Percentiles rank a stretch among this genome's conserved stretches.
Conservation (phyloP, 1,284 basidiomycete species). For the Apiotrichum montevideense region DNA sequence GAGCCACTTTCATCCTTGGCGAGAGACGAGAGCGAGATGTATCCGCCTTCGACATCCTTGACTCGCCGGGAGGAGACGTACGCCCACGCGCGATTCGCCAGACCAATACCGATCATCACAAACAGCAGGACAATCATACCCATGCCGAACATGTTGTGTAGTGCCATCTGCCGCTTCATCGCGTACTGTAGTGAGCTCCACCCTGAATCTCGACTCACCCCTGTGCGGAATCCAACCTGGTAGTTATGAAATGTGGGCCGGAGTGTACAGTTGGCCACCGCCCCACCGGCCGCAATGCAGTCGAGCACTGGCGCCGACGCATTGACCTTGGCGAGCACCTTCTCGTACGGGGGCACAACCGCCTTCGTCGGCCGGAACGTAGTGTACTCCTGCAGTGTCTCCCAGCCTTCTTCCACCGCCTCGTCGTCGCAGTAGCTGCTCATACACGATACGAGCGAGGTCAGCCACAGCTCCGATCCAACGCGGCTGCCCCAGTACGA, state of each 20-base stretch:
- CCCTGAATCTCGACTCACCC: background rate
- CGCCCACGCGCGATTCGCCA: conserved; percentile 9
- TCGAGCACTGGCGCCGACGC: background rate
- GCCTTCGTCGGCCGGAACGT: background rate
- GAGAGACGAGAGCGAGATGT: background rate
- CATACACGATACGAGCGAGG: conserved; percentile 18
- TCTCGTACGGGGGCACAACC: background rate
- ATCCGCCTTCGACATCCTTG: background rate
- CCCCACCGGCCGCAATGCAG: background rate
- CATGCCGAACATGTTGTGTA: conserved; percentile 26
- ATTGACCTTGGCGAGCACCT: background rate
- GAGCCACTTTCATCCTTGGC: background rate
- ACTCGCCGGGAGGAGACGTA: background rate
- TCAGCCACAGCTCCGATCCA: conserved; percentile 1
- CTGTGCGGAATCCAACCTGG: background rate
- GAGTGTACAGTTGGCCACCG: background rate
- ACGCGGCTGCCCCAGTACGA: conserved; percentile 1
- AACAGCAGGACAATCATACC: conserved; percentile 21
- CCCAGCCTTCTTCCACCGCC: conserved; percentile 4
- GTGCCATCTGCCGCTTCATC: background rate
- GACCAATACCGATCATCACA: conserved; percentile 14
- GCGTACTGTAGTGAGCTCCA: background rate
- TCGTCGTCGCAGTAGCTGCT: conserved; percentile 13
- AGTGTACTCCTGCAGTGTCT: background rate
- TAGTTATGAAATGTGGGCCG: background rate